A percentile compares a stretch with the other conserved stretches of the same genome.
Evolutionary conservation across 352 stramenopile genomes (phyloP).

Genomic region (Pythium aphanidermatum): DNA sequence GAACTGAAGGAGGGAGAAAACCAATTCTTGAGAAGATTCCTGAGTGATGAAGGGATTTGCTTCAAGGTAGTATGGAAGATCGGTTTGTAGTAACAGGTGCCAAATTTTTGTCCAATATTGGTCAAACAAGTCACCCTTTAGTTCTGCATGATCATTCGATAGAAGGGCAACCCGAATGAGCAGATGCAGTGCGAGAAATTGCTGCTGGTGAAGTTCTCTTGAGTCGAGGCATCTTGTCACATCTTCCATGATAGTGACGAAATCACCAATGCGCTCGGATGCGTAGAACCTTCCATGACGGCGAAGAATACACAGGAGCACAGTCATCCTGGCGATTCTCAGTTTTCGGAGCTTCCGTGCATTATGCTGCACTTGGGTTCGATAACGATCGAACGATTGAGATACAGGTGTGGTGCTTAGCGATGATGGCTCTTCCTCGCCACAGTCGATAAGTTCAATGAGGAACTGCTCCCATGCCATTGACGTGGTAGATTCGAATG

Average conservation of each 20-base stretch:
- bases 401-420: constrained; percentile 3
- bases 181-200: constrained; percentile 15
- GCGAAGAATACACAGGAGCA: constrained; percentile 15
- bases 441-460: constrained; percentile 5
- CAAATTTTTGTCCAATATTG: constrained; percentile 16
- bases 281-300: constrained; percentile 19
- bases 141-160: constrained; percentile 5
- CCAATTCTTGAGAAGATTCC: constrained; percentile 7
- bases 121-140: constrained; percentile 20
- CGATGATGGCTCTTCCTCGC: constrained; percentile 1
- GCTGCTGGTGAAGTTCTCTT: constrained; percentile 12
- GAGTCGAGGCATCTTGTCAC: constrained; percentile 9
- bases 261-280: constrained; percentile 15
- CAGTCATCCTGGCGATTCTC: constrained; percentile 5
- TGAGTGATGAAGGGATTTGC: background rate
- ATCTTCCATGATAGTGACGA: constrained; percentile 16
- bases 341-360: constrained; percentile 5
- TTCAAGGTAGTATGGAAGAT: constrained; percentile 12
- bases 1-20: constrained; percentile 7
- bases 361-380: constrained; percentile 8
- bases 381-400: constrained; percentile 1
- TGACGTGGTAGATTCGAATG: constrained; percentile 6
- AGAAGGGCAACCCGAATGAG: constrained; percentile 16
- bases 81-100: constrained; percentile 7
- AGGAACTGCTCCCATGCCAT: constrained; percentile 25